phyloP scores from a whole-genome alignment of 2,329 filamentous ascomycete species.

The Diaporthe vaccinii region DNA sequence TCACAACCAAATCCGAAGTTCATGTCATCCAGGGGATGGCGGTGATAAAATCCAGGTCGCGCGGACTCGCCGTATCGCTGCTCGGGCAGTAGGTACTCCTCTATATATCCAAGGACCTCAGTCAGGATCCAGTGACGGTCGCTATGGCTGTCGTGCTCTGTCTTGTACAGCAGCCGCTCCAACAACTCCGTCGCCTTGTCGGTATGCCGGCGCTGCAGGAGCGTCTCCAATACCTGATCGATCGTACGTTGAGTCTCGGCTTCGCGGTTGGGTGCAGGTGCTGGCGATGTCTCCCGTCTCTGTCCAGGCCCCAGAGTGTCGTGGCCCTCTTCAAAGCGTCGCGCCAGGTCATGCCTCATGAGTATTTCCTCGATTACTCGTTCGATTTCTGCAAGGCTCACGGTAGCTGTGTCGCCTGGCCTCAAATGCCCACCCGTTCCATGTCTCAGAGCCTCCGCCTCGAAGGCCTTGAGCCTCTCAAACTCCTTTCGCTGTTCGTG shows the following conservation, averaged over 20 bases:
- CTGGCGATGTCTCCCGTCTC: not conserved
- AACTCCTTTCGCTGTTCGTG: not conserved
- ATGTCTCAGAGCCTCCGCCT: not conserved
- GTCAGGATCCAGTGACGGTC: constrained; percentile 29
- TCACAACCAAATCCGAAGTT: constrained; percentile 14
- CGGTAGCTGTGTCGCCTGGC: not conserved
- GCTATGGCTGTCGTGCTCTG: not conserved
- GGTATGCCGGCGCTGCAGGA: not conserved
- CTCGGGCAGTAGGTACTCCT: constrained; percentile 11
- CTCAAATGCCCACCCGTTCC: not conserved
- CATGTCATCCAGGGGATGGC: not conserved
- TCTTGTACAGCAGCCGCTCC: constrained; percentile 11
- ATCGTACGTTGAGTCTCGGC: constrained; percentile 7
- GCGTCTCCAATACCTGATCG: not conserved
- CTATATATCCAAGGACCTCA: constrained; percentile 13
- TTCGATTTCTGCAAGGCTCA: constrained; percentile 3
- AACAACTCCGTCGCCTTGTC: constrained; percentile 12
- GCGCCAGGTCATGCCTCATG: constrained; percentile 7
- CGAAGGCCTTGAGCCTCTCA: constrained; percentile 1
- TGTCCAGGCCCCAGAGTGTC: not conserved
- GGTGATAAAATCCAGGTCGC: not conserved
- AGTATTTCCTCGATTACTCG: not conserved
- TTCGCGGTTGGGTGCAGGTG: not conserved
- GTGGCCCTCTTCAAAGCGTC: not conserved
- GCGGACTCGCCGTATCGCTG: not conserved